A percentile compares a stretch with the other conserved stretches of the same genome.
Evolutionary conservation across 768 basidiomycete genomes (phyloP).

Genomic region (Heimioporus sp.): DNA sequence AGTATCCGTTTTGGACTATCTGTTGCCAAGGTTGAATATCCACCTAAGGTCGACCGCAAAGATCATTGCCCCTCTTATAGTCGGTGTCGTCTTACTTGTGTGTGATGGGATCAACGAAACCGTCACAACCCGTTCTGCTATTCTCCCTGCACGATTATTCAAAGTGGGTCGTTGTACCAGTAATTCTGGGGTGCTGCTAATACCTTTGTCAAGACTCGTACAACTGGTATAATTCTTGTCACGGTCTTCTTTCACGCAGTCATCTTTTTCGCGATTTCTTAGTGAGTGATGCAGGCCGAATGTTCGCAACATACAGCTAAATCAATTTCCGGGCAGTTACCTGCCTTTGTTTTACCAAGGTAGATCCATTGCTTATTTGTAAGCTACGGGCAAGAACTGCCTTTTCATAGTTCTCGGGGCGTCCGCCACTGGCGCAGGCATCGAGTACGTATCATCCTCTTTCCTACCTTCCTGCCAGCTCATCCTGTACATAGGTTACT

Average conservation of each 20-base stretch:
- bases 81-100: conserved; percentile 56
- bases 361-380: background rate
- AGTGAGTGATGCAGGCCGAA: conserved; percentile 13
- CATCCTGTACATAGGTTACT: conserved; percentile 56
- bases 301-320: background rate
- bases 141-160: conserved; percentile 75
- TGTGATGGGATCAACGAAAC: conserved; percentile 55
- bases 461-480: background rate
- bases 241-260: conserved; percentile 61
- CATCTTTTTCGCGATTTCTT: conserved; percentile 52
- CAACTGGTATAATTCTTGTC: conserved; percentile 60
- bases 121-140: conserved; percentile 64
- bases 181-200: background rate
- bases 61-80: conserved; percentile 58
- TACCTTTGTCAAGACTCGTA: conserved; percentile 53
- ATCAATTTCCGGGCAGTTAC: conserved; percentile 36
- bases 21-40: background rate
- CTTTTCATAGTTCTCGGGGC: conserved; percentile 54
- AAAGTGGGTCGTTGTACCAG: conserved; percentile 39
- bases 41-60: conserved; percentile 52
- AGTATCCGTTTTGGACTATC: conserved; percentile 21
- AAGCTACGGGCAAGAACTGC: conserved; percentile 2
- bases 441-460: conserved; percentile 43
- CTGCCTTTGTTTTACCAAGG: conserved; percentile 75
- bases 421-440: conserved; percentile 67